A percentile compares a stretch with the other conserved stretches of the same genome.
Conservation (phyloP, 768 basidiomycete genomes). For the Tubosaeta sp. region DNA sequence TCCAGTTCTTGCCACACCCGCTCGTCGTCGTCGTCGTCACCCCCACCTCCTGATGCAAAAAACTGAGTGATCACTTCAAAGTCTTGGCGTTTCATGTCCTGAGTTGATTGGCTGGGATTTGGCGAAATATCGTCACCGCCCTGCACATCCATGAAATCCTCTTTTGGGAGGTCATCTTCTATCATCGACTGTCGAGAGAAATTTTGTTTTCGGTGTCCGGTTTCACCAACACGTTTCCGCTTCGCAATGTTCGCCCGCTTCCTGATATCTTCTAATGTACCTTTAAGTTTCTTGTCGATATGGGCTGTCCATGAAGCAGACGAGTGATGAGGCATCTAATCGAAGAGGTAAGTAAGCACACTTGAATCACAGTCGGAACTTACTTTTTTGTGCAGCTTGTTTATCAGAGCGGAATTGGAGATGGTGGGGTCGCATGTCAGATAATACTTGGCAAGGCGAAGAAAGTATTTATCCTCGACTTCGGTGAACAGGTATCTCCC, state of each 20-base stretch:
- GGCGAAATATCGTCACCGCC: background rate
- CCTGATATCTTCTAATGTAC: constrained; percentile 43
- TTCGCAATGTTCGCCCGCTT: constrained; percentile 49
- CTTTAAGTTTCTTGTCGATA: constrained; percentile 28
- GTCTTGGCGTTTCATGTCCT: constrained; percentile 34
- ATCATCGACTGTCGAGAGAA: background rate
- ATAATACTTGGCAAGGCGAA: constrained; percentile 41
- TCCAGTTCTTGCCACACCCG: constrained; percentile 51
- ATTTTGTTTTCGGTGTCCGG: background rate
- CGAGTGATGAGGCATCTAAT: constrained; percentile 60
- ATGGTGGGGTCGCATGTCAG: constrained; percentile 46
- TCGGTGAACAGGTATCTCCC: constrained; percentile 45
- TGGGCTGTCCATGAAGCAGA: constrained; percentile 47
- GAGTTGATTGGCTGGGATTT: background rate
- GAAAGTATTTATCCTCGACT: constrained; percentile 47
- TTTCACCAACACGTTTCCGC: constrained; percentile 34
- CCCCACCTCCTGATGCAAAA: constrained; percentile 50
- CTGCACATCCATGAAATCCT: background rate
- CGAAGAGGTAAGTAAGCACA: background rate
- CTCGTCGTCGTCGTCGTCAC: constrained; percentile 42
- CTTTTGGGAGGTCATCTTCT: constrained; percentile 2
- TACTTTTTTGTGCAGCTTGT: constrained; percentile 46
- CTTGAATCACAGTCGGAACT: background rate
- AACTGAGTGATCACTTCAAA: constrained; percentile 51
- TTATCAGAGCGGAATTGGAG: constrained; percentile 34